Percentiles rank a stretch among this genome's conserved stretches.
Evolutionary conservation across 2,329 filamentous ascomycete genomes (phyloP).

Genomic region (Paecilomyces formosus): DNA sequence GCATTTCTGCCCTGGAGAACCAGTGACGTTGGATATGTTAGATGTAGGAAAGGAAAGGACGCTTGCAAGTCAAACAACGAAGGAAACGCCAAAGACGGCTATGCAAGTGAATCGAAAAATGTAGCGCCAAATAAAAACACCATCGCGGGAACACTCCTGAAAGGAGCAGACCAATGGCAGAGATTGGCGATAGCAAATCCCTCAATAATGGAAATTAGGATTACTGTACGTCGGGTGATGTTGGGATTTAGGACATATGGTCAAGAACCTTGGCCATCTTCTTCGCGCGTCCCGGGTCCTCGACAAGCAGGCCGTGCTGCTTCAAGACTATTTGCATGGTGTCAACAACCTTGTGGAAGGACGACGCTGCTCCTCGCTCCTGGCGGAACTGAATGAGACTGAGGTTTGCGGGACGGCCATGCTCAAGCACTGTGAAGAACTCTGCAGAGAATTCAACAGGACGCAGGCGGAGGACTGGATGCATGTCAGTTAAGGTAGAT

Average conservation of each 20-base stretch:
- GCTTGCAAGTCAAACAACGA: not conserved
- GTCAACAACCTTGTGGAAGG: slow-evolving; percentile 76
- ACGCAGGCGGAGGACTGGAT: slow-evolving; percentile 67
- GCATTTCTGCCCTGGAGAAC: not conserved
- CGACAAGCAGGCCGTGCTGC: slow-evolving; percentile 59
- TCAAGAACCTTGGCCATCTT: slow-evolving; percentile 52
- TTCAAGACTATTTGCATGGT: slow-evolving; percentile 64
- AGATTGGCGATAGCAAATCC: not conserved
- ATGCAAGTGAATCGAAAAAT: not conserved
- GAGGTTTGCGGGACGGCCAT: slow-evolving; percentile 67
- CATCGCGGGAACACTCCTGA: not conserved
- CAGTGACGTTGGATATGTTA: not conserved
- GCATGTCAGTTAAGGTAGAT: slow-evolving; percentile 13
- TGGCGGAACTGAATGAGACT: slow-evolving; percentile 82
- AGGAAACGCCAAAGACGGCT: not conserved
- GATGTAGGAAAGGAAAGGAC: not conserved
- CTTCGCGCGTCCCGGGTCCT: slow-evolving; percentile 58
- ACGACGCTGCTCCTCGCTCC: slow-evolving; percentile 83
- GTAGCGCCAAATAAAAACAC: not conserved
- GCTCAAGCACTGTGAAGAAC: slow-evolving; percentile 82
- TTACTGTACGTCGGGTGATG: slow-evolving; percentile 10
- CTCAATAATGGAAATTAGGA: not conserved
- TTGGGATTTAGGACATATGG: slow-evolving; percentile 1
- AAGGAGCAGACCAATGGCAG: not conserved
- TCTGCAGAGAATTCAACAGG: slow-evolving; percentile 83